Conservation (phyloP, 164 flowering plant genomes). For the Magnolia changhungtana region DNA sequence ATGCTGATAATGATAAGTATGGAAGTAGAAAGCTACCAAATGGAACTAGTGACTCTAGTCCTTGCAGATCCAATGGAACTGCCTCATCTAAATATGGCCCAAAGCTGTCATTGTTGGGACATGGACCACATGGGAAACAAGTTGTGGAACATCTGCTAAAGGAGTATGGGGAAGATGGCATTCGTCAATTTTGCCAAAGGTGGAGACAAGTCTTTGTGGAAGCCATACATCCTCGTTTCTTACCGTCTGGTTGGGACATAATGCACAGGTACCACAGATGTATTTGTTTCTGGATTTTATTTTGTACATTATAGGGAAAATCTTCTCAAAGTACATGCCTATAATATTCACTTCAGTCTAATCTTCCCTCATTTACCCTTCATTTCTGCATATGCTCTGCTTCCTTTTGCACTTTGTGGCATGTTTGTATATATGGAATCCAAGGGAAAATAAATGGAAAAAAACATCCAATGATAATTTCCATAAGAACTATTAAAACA, state of each 20-base stretch:
- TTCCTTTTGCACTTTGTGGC: no score
- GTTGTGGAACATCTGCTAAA: conserved; percentile 66
- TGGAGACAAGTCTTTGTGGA: conserved; percentile 97
- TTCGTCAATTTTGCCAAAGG: conserved; percentile 75
- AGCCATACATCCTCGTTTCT: conserved; percentile 74
- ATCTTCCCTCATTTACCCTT: not conserved
- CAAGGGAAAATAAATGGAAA: no score
- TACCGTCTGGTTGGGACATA: conserved; percentile 95
- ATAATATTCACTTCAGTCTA: not conserved
- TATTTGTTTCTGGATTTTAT: not conserved
- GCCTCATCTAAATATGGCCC: conserved; percentile 34
- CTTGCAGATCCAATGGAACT: conserved; percentile 16
- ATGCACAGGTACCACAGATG: conserved; percentile 67
- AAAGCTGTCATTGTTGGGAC: conserved; percentile 81
- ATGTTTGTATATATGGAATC: no score
- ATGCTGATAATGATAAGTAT: conserved; percentile 18
- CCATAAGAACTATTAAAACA: no score
- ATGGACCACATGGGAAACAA: conserved; percentile 96
- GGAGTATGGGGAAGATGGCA: conserved; percentile 75
- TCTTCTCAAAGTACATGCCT: not conserved
- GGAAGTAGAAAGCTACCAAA: conserved; percentile 22
- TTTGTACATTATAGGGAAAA: not conserved
- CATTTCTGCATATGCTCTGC: no score
- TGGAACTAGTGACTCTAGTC: conserved; percentile 15
- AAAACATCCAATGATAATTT: no score